These are phyloP conservation scores for Aspergillus ustus DNA, from an alignment of 2,329 filamentous ascomycete genomes.

Conservation along the genomic window DNA sequence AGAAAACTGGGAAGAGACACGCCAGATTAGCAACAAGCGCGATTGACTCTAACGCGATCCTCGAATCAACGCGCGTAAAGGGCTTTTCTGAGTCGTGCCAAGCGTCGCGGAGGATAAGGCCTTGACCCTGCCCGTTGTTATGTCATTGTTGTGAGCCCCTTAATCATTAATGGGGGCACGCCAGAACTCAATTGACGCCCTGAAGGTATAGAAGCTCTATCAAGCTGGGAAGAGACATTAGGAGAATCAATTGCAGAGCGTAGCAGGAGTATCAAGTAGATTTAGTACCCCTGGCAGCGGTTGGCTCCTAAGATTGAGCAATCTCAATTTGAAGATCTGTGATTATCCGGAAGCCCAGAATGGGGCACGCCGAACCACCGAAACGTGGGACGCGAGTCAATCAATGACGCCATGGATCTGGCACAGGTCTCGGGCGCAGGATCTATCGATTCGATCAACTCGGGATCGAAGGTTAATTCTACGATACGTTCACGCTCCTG, in stretches of 20 bases:
- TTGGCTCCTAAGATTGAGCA: neutral
- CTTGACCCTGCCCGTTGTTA: constrained; percentile 16
- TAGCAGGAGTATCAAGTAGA: constrained; percentile 19
- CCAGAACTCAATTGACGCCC: neutral
- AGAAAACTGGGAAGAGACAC: constrained; percentile 20
- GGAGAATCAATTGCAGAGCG: neutral
- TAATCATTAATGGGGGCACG: constrained; percentile 14
- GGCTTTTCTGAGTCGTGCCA: constrained; percentile 30
- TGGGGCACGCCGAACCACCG: constrained; percentile 24
- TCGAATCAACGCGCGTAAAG: constrained; percentile 34
- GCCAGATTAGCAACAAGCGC: constrained; percentile 35
- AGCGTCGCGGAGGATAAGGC: constrained; percentile 24
- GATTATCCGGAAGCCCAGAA: constrained; percentile 27
- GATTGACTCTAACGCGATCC: constrained; percentile 29
- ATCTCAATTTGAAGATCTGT: constrained; percentile 20
- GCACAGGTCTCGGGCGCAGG: constrained; percentile 9
- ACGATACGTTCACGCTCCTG: constrained; percentile 6
- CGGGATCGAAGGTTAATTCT: neutral
- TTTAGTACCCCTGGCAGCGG: neutral
- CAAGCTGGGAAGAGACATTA: neutral
- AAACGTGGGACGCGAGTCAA: constrained; percentile 39
- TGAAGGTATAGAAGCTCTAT: neutral
- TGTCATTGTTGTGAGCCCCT: constrained; percentile 21
- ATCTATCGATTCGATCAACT: constrained; percentile 15
- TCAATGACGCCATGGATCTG: constrained; percentile 35